These are phyloP conservation scores for Bathelium albidoporum DNA, from an alignment of 495 filamentous ascomycete genomes.

Conservation along the genomic window DNA sequence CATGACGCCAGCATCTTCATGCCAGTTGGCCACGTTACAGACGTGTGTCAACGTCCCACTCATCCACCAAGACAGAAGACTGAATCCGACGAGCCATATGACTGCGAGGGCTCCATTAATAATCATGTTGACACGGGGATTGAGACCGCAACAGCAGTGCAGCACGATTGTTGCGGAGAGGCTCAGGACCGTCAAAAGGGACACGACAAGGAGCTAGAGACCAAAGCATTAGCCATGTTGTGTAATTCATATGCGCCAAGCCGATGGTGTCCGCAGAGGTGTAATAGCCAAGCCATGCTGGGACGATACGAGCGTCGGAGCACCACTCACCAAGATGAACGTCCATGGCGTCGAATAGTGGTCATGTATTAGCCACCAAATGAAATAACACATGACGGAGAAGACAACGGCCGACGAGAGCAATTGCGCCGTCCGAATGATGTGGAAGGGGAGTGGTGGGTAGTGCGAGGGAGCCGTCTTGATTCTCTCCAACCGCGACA, in stretches of 20 bases:
- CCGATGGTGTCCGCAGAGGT: background rate
- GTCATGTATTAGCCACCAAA: slow-evolving; percentile 46
- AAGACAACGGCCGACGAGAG: slow-evolving; percentile 47
- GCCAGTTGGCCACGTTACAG: slow-evolving; percentile 47
- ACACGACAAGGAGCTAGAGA: slow-evolving; percentile 44
- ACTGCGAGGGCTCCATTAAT: slow-evolving; percentile 43
- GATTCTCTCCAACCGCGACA: slow-evolving; percentile 12
- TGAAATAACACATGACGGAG: slow-evolving; percentile 52
- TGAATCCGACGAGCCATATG: slow-evolving; percentile 49
- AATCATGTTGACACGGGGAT: slow-evolving; percentile 43
- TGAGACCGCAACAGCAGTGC: slow-evolving; percentile 47
- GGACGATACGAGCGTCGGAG: slow-evolving; percentile 1
- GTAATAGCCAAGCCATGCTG: slow-evolving; percentile 8
- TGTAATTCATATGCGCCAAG: slow-evolving; percentile 7
- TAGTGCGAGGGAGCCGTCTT: slow-evolving; percentile 44
- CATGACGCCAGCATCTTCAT: slow-evolving; percentile 45
- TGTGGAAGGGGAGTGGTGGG: slow-evolving; percentile 48
- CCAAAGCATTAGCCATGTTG: background rate
- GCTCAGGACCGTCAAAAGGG: slow-evolving; percentile 45
- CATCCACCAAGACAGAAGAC: slow-evolving; percentile 47
- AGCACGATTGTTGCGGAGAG: slow-evolving; percentile 44
- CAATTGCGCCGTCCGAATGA: slow-evolving; percentile 40
- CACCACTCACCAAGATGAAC: slow-evolving; percentile 47
- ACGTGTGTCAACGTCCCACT: slow-evolving; percentile 45
- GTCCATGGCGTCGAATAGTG: slow-evolving; percentile 51